phyloP scores from a whole-genome alignment of 345 rosid species.

The Eucalyptus guilfoylei region DNA sequence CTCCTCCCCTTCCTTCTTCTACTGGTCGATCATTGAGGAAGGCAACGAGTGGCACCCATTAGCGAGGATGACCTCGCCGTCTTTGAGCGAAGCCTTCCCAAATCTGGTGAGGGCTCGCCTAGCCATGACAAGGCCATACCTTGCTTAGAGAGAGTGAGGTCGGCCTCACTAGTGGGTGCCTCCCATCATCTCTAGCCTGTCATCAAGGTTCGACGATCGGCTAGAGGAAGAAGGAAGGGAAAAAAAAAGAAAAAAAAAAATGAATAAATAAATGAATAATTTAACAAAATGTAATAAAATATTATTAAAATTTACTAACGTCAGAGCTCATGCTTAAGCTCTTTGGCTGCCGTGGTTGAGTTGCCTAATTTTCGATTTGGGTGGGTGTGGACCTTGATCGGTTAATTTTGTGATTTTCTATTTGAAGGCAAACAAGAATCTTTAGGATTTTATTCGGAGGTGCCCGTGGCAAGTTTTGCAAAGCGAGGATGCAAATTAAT shows the following conservation, averaged over 20 bases:
- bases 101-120: rapidly evolving
- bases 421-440: neutral
- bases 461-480: neutral
- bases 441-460: neutral
- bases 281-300: no score
- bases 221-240: rapidly evolving
- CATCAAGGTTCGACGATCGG: rapidly evolving
- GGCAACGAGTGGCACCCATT: rapidly evolving
- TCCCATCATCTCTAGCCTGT: rapidly evolving
- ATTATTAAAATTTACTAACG: rapidly evolving
- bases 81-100: neutral
- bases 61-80: rapidly evolving
- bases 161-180: no score
- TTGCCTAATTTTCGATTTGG: neutral
- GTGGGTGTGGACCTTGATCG: neutral
- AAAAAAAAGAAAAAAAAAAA: rapidly evolving
- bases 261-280: no score
- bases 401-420: neutral
- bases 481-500: neutral
- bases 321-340: rapidly evolving
- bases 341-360: neutral
- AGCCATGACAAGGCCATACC: rapidly evolving
- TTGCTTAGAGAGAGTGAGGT: rapidly evolving
- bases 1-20: neutral
- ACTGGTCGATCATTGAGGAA: rapidly evolving